Evolutionary conservation across 768 basidiomycete genomes (phyloP), one percentile per base, ranked within the genome.

Genomic region (Crepidotus variabilis): DNA sequence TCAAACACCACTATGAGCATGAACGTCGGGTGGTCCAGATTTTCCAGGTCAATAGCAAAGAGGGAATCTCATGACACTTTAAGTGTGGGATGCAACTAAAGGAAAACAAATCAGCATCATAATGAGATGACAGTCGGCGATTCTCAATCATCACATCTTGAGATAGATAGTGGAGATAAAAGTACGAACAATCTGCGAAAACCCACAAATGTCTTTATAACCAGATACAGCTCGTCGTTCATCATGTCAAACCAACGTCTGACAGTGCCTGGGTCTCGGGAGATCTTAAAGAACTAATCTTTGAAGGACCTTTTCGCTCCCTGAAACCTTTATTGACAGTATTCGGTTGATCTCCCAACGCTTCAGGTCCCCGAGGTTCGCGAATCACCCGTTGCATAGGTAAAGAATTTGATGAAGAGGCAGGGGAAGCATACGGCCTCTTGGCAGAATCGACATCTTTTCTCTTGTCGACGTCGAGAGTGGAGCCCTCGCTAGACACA

Each of bases 331-430:
- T 63, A 21, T 53, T 54, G n/a, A 33, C 54, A 7, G 50, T 6
- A 28, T 47, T 53, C 13, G 10, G 24, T 32, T 47, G 35, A 4
- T 50, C 51, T 51, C 20, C 57, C 6, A 57, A 43, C 22, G 20
- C 51, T 8, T 22, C 54, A 43, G 70, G 70, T 5, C 70, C 70
- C 18, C 60, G 62, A 6, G 72, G 72, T 54, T 70, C 66, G 3
- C 71, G 67, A 16, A 70, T 56, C 2, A 72, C 59, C 18, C 61
- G 59, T 11, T 45, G 51, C 7, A 59, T 22, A 18, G 58, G 58
- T 6, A 47, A 23, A 51, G 53, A 20, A 6, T 11, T 43, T 3
- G 39, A 43, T 20, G 39, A 43, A 43, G 56, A 46, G 0, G 55
- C 22, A 18, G 53, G 28, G 6, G 58, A 43, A 48, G 57, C 34